phyloP scores from a whole-genome alignment of 805 yeast genomes.

The Kluyveromyces aestuarii region DNA sequence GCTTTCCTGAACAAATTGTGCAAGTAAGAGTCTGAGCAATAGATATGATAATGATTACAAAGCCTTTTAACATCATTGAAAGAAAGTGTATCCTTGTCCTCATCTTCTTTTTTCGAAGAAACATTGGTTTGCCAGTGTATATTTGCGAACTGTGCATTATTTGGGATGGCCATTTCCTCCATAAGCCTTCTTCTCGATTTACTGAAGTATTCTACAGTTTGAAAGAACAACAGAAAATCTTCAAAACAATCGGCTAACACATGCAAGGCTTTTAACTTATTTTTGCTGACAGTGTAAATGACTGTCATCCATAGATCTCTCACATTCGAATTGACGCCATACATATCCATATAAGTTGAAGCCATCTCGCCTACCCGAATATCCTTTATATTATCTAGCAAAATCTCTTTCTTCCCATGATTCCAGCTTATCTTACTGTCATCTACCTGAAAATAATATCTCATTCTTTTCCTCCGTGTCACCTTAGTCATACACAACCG shows the following conservation, averaged over 20 bases:
- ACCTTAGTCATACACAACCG: conserved; percentile 14
- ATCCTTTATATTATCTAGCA: conserved; percentile 27
- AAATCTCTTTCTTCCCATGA: conserved; percentile 19
- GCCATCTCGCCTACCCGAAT: conserved; percentile 56
- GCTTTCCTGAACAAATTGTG: conserved; percentile 43
- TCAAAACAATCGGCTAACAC: conserved; percentile 49
- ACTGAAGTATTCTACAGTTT: conserved; percentile 47
- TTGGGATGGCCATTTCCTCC: conserved; percentile 54
- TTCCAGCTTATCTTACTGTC: conserved; percentile 22
- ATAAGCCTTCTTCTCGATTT: conserved; percentile 51
- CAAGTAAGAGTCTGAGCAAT: conserved; percentile 49
- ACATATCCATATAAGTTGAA: conserved; percentile 76
- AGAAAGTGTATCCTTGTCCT: conserved; percentile 33
- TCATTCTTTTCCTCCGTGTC: conserved; percentile 22
- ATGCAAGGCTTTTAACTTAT: conserved; percentile 71
- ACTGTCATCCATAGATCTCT: conserved; percentile 72
- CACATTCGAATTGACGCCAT: conserved; percentile 58
- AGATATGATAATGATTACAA: conserved; percentile 61
- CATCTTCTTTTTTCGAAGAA: conserved; percentile 27
- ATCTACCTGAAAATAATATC: conserved; percentile 15
- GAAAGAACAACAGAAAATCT: conserved; percentile 46
- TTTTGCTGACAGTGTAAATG: conserved; percentile 52
- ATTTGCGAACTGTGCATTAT: conserved; percentile 46
- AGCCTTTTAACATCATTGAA: conserved; percentile 63
- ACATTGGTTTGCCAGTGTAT: conserved; percentile 54